Conservation (phyloP, 495 filamentous ascomycete species). For the Neurospora sp. region DNA sequence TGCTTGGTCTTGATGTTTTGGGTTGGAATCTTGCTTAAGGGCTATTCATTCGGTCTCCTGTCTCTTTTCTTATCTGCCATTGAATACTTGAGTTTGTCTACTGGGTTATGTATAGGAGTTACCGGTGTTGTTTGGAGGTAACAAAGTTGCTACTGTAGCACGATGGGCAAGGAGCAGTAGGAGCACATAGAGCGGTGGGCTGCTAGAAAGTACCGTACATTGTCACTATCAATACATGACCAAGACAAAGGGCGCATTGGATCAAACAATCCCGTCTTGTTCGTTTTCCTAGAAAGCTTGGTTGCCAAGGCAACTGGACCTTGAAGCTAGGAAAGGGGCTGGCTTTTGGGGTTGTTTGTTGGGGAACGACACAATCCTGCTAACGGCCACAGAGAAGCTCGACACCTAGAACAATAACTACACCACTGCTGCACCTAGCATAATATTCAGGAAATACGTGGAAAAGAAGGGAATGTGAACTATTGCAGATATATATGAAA, state of each 20-base stretch:
- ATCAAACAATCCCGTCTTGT: not conserved
- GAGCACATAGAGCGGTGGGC: not conserved
- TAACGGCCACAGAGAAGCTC: not conserved
- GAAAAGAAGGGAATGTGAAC: not conserved
- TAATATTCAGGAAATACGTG: not conserved
- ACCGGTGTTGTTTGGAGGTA: not conserved
- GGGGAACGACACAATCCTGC: not conserved
- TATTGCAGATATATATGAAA: not conserved
- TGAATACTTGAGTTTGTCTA: not conserved
- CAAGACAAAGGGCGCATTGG: not conserved
- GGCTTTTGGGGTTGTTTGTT: not conserved
- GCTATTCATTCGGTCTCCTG: not conserved
- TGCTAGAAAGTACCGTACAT: not conserved
- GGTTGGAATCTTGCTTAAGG: not conserved
- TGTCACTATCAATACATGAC: not conserved
- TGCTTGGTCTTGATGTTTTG: not conserved
- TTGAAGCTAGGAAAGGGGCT: not conserved
- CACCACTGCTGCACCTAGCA: not conserved
- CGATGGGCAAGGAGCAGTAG: not conserved
- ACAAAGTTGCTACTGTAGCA: not conserved
- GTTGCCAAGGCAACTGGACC: not conserved
- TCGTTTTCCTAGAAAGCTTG: not conserved
- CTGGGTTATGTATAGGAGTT: not conserved
- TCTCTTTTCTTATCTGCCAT: not conserved
- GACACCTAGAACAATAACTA: not conserved